A percentile compares a stretch with the other conserved stretches of the same genome.
These are phyloP conservation scores for Myrica gale DNA, from an alignment of 306 rosid species.

Conservation along the genomic window DNA sequence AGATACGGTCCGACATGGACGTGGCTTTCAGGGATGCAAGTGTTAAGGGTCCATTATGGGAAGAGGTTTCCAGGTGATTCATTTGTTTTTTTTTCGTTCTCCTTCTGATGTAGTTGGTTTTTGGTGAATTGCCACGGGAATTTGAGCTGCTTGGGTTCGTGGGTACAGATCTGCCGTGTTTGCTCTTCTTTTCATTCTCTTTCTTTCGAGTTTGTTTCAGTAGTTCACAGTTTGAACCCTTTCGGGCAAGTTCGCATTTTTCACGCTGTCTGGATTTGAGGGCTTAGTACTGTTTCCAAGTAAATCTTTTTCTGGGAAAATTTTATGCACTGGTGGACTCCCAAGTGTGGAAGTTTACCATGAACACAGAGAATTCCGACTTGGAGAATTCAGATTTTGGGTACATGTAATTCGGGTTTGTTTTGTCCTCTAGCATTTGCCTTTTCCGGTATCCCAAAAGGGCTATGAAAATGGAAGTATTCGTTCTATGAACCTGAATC, in stretches of 20 bases:
- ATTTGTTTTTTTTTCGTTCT: background rate
- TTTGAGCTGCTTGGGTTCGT: background rate
- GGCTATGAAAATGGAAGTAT: background rate
- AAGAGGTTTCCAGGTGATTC: constrained; percentile 77
- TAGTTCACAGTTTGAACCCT: constrained; percentile 17
- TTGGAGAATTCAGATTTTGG: constrained; percentile 1
- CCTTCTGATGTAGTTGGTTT: background rate
- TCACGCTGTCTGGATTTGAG: background rate
- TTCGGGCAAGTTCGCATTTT: constrained; percentile 5
- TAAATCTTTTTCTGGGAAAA: background rate
- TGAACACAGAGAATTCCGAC: background rate
- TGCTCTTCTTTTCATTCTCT: background rate
- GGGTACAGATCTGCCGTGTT: constrained; percentile 35
- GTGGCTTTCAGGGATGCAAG: constrained; percentile 80
- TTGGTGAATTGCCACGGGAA: constrained; percentile 10
- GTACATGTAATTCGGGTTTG: constrained; percentile 33
- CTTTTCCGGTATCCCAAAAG: background rate
- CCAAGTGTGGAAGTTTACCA: no score
- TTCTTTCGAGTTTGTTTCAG: constrained; percentile 9
- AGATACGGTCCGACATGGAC: constrained; percentile 95
- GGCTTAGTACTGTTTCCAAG: background rate
- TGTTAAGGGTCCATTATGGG: constrained; percentile 97
- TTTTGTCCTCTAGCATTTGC: constrained; percentile 31
- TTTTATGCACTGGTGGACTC: background rate
- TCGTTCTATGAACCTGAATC: background rate